Evolutionary conservation across 228 moss, liverwort and hornwort species (phyloP), one percentile per base, ranked within the genome.

Genomic region (Sphagnum fallax): DNA sequence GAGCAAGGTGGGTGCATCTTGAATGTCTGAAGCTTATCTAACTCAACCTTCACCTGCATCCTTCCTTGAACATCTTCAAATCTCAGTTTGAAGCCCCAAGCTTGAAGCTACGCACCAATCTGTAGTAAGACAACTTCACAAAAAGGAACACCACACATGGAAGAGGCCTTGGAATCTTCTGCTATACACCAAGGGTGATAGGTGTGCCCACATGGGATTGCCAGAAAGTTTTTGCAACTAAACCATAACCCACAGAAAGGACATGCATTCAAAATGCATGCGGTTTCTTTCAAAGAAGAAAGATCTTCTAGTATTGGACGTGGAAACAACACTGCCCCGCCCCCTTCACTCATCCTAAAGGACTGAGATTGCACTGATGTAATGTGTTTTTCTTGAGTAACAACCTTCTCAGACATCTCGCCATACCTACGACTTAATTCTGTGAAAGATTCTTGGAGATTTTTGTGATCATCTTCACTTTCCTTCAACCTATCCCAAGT

Each of bases 221-320:
- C 5, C 5, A 32, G 16, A 13, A 6, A 48, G 16, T 64, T 64
- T 7, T 6, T 13, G 47, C 64, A 64, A 64, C 4, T 64, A 48
- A 7, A 64, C 64, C 64, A 64, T 8, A 64, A 48, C 1, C 64
- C 47, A 64, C 64, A 64, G 8, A 64, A 18, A 9, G 64, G 64
- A 49, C 64, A 64, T 64, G 64, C 64, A 64, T 64, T 64, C 47
- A 64, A 18, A 18, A 64, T 32, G 47, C 64, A 48, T 47, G 4
- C 47, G 47, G 47, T 64, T 47, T 8, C 13, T 5, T 47, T 32
- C 6, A 0, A 47, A 64, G 47, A 5, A 64, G 18, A 18, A 13
- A 13, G 16, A 18, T 64, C 64, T 7, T 48, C 49, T 18, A 48
- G 13, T 5, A 64, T 64, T 32, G 64, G 13, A 6, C 16, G 6